phyloP scores from a whole-genome alignment of 2,329 filamentous ascomycete species.

The Ophiostoma himal-ulmi region DNA sequence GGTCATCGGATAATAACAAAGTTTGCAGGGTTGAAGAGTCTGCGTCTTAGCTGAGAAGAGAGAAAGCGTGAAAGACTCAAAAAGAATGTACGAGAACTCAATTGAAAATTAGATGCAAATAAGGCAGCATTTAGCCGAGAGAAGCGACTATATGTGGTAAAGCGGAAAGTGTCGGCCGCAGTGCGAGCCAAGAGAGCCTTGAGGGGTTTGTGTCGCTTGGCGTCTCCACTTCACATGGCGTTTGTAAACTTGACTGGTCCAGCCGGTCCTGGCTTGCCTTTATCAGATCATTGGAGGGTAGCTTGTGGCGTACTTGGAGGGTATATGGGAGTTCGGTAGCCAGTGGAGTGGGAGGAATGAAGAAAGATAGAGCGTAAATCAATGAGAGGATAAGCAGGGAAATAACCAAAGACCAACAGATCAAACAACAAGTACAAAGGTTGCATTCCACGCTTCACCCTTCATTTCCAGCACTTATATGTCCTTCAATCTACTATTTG shows the following conservation, averaged over 20 bases:
- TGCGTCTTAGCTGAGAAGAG: background rate
- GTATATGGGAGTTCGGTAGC: background rate
- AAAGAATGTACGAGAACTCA: background rate
- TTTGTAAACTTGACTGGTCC: background rate
- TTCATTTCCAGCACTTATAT: background rate
- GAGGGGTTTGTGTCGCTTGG: slow-evolving; percentile 1
- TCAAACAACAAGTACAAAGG: too few species aligned
- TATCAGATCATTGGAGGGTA: background rate
- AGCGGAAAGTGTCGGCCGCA: background rate
- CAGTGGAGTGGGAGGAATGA: background rate
- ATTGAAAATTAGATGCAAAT: background rate
- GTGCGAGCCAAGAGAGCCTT: background rate
- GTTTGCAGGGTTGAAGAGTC: background rate
- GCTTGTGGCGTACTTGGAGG: background rate
- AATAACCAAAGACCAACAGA: too few species aligned
- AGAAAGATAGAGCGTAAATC: background rate
- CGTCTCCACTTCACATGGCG: background rate
- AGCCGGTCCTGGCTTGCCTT: background rate
- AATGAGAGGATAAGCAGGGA: too few species aligned
- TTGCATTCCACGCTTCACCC: background rate
- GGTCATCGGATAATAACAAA: background rate
- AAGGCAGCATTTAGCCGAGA: background rate
- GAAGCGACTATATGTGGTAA: background rate
- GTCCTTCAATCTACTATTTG: too few species aligned
- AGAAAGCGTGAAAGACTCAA: background rate